Base-by-base conservation (phyloP, 1,284 basidiomycete genomes). In the Ustilago cynodontis region DNA sequence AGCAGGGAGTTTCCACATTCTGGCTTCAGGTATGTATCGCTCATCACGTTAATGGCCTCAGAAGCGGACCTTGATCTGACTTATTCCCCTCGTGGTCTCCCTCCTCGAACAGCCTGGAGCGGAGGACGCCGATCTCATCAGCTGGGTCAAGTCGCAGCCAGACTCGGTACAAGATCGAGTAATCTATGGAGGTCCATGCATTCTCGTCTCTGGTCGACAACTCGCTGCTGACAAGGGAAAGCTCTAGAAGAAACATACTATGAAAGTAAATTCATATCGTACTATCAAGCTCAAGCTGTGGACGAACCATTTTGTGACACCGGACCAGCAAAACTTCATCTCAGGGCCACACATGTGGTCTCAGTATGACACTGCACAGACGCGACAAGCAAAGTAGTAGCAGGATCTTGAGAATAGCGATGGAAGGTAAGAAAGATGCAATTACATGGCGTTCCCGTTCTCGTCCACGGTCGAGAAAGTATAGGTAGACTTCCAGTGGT, bases 181-280 rank as follows among this genome's bases (percentile, higher is more conserved):
- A 55, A 76, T 85, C 51, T 80, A 69, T 47, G 81, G 83, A 10
- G 84, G 84, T 1, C 78, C 82, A 0, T 85, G 84, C 59, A 84
- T 85, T 45, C 71, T 85, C 28, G 80, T 84, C 18, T 69, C 78
- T 29, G 84, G 84, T 51, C 78, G 72, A 9, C 67, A 72, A 51
- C 68, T 82, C 18, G 82, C 80, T 31, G 71, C 80, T n/a, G 79
- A 63, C 41, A 70, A 74, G 60, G 82, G 82, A 8, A 82, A 78
- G 49, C 66, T 85, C 7, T 85, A 39, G 20, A 1, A 5, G 1
- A 31, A 20, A 16, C 20, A 18, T 11, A n/a, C 18, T 5, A 14
- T 24, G 52, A 33, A 31, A 20, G 9, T 41, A 43, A 18, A 28
- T 43, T 14, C 24, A 39, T 6, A 37, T 13, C 2, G 6, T 7